Conservation (phyloP, 768 basidiomycete genomes). For the Daedaleopsis nitida region DNA sequence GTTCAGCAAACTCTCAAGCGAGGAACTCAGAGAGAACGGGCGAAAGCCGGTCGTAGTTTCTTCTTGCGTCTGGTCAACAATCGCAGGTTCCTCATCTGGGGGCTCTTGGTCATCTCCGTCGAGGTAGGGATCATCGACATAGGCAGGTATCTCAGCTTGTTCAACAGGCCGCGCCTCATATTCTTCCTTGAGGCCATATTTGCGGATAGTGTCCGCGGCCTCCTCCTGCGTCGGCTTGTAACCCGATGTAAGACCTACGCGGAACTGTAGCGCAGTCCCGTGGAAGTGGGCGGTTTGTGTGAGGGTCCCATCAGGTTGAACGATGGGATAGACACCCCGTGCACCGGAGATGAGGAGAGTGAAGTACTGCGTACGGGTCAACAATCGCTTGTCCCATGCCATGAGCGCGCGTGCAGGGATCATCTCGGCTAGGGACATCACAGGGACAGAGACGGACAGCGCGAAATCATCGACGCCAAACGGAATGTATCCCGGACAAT, state of each 20-base stretch:
- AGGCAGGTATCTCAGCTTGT: not conserved
- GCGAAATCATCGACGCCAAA: conserved; percentile 53
- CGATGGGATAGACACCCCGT: conserved; percentile 53
- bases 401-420: conserved; percentile 68
- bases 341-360: conserved; percentile 66
- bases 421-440: conserved; percentile 48
- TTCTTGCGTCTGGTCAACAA: conserved; percentile 26
- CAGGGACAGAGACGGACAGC: conserved; percentile 59
- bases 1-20: conserved; percentile 63
- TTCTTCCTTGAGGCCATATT: conserved; percentile 48
- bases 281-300: conserved; percentile 35
- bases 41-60: conserved; percentile 45
- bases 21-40: conserved; percentile 62
- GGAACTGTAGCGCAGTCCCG: conserved; percentile 48
- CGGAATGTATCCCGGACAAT: conserved; percentile 60
- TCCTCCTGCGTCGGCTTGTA: conserved; percentile 63
- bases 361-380: conserved; percentile 58
- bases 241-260: conserved; percentile 57
- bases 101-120: conserved; percentile 25
- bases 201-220: conserved; percentile 49
- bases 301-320: conserved; percentile 46
- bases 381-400: conserved; percentile 71
- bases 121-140: conserved; percentile 21
- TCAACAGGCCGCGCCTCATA: conserved; percentile 21
- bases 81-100: conserved; percentile 3